Percentiles rank a stretch among this genome's conserved stretches.
phyloP scores from a whole-genome alignment of 202 grass and related monocot genomes.

The Cymbopogon flexuosus region DNA sequence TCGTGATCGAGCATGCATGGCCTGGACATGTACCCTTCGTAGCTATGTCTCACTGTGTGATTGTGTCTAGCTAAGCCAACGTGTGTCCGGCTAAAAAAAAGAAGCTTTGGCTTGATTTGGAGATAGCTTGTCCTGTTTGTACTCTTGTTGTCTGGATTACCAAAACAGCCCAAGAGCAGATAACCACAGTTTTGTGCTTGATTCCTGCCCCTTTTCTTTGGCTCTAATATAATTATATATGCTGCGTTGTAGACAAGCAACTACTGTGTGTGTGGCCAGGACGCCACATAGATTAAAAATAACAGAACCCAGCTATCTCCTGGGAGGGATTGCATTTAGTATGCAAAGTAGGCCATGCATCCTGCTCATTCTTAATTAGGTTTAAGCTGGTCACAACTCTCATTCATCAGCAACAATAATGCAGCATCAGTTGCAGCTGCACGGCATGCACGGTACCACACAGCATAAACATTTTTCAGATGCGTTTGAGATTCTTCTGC shows the following conservation, averaged over 20 bases:
- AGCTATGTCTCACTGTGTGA: not conserved
- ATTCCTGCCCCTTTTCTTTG: not conserved
- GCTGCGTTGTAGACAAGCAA: not conserved
- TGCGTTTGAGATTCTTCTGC: not conserved
- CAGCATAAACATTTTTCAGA: not conserved
- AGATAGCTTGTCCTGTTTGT: not conserved
- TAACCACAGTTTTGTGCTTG: not conserved
- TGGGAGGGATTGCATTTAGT: conserved; percentile 8
- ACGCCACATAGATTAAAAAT: not conserved
- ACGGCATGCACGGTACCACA: not conserved
- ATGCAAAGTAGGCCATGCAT: not conserved
- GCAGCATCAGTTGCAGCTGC: not conserved
- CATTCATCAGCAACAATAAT: not conserved
- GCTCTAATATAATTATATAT: not conserved
- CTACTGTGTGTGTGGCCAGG: not conserved
- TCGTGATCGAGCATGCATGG: not conserved
- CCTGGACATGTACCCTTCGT: not conserved
- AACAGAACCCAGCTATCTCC: not conserved
- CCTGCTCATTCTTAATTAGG: not conserved
- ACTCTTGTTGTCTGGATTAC: conserved; percentile 7
- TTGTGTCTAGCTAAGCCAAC: not conserved
- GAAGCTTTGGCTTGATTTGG: conserved; percentile 5
- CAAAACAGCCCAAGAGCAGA: not conserved
- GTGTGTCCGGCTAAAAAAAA: not conserved
- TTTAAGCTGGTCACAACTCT: not conserved